Conservation (phyloP, 441 rosid genomes). For the Corymbia citriodora region DNA sequence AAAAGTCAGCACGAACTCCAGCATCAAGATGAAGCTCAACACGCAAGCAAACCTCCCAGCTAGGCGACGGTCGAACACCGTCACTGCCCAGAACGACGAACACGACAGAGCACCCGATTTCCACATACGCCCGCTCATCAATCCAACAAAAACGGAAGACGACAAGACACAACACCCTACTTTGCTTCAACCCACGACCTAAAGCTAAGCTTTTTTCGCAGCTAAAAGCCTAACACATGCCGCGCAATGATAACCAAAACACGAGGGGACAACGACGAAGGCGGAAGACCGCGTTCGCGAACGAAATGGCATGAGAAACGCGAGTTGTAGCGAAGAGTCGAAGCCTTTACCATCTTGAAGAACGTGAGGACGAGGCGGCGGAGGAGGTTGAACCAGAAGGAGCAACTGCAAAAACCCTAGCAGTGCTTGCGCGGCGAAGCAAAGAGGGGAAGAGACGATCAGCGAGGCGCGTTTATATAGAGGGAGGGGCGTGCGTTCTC, state of each 20-base stretch:
- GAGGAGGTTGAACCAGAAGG: not conserved
- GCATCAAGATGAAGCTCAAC: not conserved
- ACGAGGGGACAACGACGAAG: not conserved
- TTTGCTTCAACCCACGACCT: not conserved
- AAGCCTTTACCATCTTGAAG: not conserved
- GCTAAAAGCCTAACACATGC: not conserved
- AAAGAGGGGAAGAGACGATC: fast-evolving
- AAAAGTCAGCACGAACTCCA: not conserved
- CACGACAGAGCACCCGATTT: too few species aligned
- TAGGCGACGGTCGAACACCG: not conserved
- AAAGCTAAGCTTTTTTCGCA: not conserved
- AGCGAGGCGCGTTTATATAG: not conserved
- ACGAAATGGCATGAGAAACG: not conserved
- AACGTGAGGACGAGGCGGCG: not conserved
- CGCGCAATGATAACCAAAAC: not conserved
- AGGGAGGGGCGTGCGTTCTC: not conserved
- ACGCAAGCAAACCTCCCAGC: not conserved
- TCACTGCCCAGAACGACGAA: too few species aligned
- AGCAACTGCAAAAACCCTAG: not conserved
- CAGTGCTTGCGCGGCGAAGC: not conserved
- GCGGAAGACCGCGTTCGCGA: not conserved
- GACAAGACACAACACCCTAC: not conserved
- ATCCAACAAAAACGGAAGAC: not conserved
- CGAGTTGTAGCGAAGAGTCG: not conserved
- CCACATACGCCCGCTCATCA: too few species aligned